Evolutionary conservation across 208 protist genomes (phyloP).

Genomic region (Kentomonas sorsogonicus): DNA sequence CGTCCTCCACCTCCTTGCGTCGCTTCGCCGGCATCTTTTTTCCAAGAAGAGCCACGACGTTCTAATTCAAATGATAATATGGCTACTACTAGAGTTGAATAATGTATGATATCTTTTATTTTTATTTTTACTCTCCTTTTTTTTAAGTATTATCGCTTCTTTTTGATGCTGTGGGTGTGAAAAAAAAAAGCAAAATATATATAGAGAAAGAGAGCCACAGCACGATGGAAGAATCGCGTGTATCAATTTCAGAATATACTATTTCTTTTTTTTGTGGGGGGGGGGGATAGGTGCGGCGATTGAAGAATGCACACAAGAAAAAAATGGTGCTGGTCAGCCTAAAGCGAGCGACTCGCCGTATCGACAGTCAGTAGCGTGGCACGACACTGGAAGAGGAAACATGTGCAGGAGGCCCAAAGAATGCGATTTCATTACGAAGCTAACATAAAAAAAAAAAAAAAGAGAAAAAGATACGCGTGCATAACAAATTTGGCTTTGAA

Average conservation of each 20-base stretch:
- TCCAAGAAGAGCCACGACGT: too few species aligned
- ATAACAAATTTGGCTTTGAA: slow-evolving; percentile 8
- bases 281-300: too few species aligned
- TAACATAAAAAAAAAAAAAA: slow-evolving; percentile 6
- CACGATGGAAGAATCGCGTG: neutral
- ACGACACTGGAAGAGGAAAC: too few species aligned
- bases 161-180: neutral
- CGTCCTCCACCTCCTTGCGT: slow-evolving; percentile 53
- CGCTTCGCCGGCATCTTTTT: slow-evolving; percentile 33
- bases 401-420: neutral
- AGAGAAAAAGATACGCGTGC: too few species aligned
- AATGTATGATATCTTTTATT: neutral
- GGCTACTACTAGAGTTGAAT: slow-evolving; percentile 2
- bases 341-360: too few species aligned
- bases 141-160: slow-evolving; percentile 9
- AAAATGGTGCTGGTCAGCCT: too few species aligned
- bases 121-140: slow-evolving; percentile 4
- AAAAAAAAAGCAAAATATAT: too few species aligned
- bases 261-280: too few species aligned
- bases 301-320: too few species aligned
- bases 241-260: too few species aligned
- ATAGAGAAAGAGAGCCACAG: neutral
- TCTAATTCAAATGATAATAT: too few species aligned
- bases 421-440: neutral
- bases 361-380: too few species aligned